These are phyloP conservation scores for Suillus alpinus DNA, from an alignment of 768 basidiomycete species.

Conservation along the genomic window DNA sequence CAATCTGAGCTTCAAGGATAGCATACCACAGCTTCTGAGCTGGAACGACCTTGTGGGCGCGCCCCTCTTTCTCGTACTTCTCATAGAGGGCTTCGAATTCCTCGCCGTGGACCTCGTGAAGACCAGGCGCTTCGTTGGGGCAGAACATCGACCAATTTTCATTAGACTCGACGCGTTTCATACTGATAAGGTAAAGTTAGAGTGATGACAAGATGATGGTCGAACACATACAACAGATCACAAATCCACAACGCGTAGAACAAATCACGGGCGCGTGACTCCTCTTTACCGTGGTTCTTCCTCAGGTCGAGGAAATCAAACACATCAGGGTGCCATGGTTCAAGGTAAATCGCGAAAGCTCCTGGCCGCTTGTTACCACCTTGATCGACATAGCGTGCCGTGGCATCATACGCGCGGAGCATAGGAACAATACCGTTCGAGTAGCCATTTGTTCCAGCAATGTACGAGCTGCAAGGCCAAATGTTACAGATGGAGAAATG, in stretches of 20 bases:
- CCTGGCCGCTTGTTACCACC: conserved; percentile 99
- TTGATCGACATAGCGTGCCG: conserved; percentile 97
- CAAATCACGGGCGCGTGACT: conserved; percentile 91
- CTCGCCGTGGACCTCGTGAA: conserved; percentile 84
- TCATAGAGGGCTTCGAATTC: conserved; percentile 88
- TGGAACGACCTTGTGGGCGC: conserved; percentile 77
- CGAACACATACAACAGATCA: conserved; percentile 78
- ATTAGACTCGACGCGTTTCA: conserved; percentile 92
- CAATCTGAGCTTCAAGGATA: conserved; percentile 93
- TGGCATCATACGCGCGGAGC: conserved; percentile 97
- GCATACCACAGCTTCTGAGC: conserved; percentile 99
- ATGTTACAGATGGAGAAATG: background rate
- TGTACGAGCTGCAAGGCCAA: conserved; percentile 71
- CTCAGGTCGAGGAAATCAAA: conserved; percentile 97
- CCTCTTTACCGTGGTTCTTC: conserved; percentile 99
- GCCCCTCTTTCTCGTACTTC: conserved; percentile 87
- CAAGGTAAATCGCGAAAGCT: conserved; percentile 96
- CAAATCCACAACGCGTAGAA: conserved; percentile 99
- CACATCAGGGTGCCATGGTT: conserved; percentile 98
- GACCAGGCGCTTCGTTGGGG: conserved; percentile 90
- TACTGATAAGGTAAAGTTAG: conserved; percentile 44
- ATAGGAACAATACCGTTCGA: conserved; percentile 99
- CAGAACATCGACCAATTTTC: conserved; percentile 96
- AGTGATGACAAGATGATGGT: too few relatives aligned
- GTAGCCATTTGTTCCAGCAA: conserved; percentile 98